Evolutionary conservation across 1,284 basidiomycete genomes (phyloP).

Genomic region (Sphagnurus paluster): DNA sequence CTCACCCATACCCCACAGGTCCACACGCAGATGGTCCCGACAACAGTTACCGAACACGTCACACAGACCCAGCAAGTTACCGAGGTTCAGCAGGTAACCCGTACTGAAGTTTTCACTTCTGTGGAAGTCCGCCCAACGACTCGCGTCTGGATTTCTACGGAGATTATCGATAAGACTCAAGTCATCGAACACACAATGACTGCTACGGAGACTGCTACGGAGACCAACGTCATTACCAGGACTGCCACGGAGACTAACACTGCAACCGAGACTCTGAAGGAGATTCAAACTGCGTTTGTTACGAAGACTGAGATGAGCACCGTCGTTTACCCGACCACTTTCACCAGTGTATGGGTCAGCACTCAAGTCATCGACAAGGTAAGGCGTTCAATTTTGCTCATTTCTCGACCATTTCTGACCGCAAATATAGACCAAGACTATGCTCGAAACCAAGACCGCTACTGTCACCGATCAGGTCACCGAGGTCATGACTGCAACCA

Average conservation of each 20-base stretch:
- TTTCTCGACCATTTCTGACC: slow-evolving; percentile 5
- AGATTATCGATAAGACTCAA: slow-evolving; percentile 59
- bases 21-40: slow-evolving; percentile 32
- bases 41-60: slow-evolving; percentile 31
- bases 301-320: slow-evolving; percentile 46
- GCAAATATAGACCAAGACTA: slow-evolving; percentile 47
- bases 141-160: slow-evolving; percentile 62
- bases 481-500: slow-evolving; percentile 39
- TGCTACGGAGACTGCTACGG: slow-evolving; percentile 57
- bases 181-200: slow-evolving; percentile 58
- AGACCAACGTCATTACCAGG: slow-evolving; percentile 53
- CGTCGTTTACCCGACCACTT: slow-evolving; percentile 55
- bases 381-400: slow-evolving; percentile 19
- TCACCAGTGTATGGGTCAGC: slow-evolving; percentile 50
- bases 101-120: slow-evolving; percentile 52
- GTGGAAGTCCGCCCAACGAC: slow-evolving; percentile 60
- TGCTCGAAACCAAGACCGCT: slow-evolving; percentile 46
- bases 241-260: slow-evolving; percentile 50
- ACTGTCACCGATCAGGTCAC: slow-evolving; percentile 47
- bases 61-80: slow-evolving; percentile 39
- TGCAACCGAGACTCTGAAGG: slow-evolving; percentile 41
- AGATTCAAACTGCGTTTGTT: slow-evolving; percentile 43
- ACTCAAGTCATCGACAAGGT: slow-evolving; percentile 64
- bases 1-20: slow-evolving; percentile 23
- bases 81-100: slow-evolving; percentile 35